phyloP scores from a whole-genome alignment of 768 basidiomycete species.

The Naganishia vaughanmartiniae region DNA sequence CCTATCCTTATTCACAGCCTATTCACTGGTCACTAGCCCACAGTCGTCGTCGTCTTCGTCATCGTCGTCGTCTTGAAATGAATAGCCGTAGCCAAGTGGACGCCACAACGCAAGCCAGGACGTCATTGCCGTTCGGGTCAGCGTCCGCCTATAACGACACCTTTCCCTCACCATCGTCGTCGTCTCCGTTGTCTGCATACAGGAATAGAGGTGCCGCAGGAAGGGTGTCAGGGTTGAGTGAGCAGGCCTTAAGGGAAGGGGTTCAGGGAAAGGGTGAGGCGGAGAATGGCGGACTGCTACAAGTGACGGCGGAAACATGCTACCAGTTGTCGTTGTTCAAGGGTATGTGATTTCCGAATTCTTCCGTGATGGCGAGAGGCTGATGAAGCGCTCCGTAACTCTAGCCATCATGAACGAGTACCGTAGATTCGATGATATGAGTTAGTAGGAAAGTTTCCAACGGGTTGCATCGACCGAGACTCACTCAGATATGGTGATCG shows the following conservation, averaged over 20 bases:
- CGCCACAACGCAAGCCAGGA: conserved; percentile 1
- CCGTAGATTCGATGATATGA: conserved; percentile 47
- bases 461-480: background rate
- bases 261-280: conserved; percentile 18
- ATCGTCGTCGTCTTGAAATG: background rate
- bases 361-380: background rate
- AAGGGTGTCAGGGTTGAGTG: conserved; percentile 35
- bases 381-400: background rate
- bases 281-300: conserved; percentile 8
- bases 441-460: background rate
- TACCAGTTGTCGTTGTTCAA: conserved; percentile 50
- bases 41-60: background rate
- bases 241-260: conserved; percentile 5
- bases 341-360: conserved; percentile 31
- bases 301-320: conserved; percentile 46
- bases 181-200: conserved; percentile 11
- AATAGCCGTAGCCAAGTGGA: conserved; percentile 1
- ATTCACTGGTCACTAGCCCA: background rate
- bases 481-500: background rate
- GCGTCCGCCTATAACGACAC: conserved; percentile 49
- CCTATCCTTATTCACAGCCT: background rate
- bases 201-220: conserved; percentile 29
- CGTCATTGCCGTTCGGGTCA: conserved; percentile 37
- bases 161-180: conserved; percentile 39
- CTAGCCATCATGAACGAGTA: conserved; percentile 50